These are phyloP conservation scores for Candida jianshihensis DNA, from an alignment of 805 yeast species.

Conservation along the genomic window DNA sequence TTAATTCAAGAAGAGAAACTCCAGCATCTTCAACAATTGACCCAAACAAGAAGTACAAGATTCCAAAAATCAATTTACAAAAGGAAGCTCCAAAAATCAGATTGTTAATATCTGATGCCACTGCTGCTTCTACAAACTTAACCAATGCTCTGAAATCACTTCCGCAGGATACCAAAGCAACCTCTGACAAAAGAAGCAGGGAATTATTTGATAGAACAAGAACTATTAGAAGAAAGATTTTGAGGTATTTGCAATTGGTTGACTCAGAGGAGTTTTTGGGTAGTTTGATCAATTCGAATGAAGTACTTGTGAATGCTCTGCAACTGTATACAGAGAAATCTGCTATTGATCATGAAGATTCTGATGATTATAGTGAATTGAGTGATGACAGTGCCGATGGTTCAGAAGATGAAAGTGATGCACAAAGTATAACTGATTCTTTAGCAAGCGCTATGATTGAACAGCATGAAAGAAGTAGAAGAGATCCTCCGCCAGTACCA, in stretches of 20 bases:
- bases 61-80: conserved; percentile 61
- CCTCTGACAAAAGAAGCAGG: conserved; percentile 57
- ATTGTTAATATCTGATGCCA: conserved; percentile 63
- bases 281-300: conserved; percentile 83
- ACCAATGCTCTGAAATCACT: conserved; percentile 46
- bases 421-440: conserved; percentile 19
- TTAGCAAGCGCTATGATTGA: conserved; percentile 22
- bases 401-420: conserved; percentile 30
- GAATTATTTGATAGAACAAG: conserved; percentile 69
- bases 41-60: conserved; percentile 43
- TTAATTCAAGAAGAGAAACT: not conserved
- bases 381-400: conserved; percentile 22
- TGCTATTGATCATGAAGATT: conserved; percentile 30
- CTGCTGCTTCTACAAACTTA: conserved; percentile 66
- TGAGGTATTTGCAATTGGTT: conserved; percentile 77
- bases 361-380: conserved; percentile 33
- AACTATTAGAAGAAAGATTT: conserved; percentile 64
- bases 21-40: too few species aligned
- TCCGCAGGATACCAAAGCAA: conserved; percentile 38
- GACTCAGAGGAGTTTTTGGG: conserved; percentile 85
- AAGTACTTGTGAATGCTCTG: conserved; percentile 73
- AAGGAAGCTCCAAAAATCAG: conserved; percentile 71
- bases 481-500: conserved; percentile 17
- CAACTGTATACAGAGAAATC: conserved; percentile 58
- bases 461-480: conserved; percentile 13